Conservation (phyloP, 306 rosid species). For the Delonix regia region DNA sequence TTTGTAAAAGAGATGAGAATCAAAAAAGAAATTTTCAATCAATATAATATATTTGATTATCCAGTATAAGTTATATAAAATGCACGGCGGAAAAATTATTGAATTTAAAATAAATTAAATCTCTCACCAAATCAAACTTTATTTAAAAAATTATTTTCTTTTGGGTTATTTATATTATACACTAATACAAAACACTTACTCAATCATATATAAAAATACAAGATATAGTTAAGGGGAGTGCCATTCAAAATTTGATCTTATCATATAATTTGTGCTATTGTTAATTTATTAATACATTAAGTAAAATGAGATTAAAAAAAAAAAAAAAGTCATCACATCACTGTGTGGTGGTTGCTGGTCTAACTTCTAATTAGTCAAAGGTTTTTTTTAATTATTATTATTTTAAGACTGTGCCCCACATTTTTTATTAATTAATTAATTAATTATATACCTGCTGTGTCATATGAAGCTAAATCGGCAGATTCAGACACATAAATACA, state of each 20-base stretch:
- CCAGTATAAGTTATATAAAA: neutral
- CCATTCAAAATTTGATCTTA: neutral
- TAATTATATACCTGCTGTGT: neutral
- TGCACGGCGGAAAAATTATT: neutral
- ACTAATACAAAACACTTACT: neutral
- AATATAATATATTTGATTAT: neutral
- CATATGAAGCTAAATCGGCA: neutral
- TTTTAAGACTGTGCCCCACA: neutral
- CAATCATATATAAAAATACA: neutral
- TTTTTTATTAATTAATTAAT: neutral
- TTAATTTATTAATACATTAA: neutral
- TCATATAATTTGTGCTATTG: neutral
- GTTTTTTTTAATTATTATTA: neutral
- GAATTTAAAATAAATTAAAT: neutral
- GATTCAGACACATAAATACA: neutral
- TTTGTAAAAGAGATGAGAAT: neutral
- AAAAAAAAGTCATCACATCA: neutral
- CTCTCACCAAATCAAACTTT: neutral
- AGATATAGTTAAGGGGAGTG: neutral
- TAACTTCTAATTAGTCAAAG: slow-evolving; percentile 11
- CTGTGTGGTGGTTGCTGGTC: slow-evolving; percentile 16
- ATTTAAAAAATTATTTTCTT: too few species aligned
- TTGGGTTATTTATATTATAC: too few species aligned
- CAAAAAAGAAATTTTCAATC: neutral
- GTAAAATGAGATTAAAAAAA: neutral